A percentile compares a stretch with the other conserved stretches of the same genome.
Evolutionary conservation across 2,329 filamentous ascomycete species (phyloP).

Genomic region (Diaporthe citri): DNA sequence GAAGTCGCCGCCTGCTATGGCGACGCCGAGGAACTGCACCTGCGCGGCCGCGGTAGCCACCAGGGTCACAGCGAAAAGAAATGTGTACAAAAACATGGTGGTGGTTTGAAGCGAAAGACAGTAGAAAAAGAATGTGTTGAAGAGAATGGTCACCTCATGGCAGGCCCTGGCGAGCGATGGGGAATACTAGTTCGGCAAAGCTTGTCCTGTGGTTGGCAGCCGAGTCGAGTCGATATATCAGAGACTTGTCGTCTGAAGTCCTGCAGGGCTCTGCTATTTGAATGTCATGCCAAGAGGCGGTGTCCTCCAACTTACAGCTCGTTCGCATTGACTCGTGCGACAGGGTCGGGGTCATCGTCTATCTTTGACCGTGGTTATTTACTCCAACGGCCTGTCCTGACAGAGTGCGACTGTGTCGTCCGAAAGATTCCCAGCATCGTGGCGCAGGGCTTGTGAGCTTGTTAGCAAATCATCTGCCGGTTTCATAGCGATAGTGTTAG

Average conservation of each 20-base stretch:
- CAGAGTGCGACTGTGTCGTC: slow-evolving; percentile 2
- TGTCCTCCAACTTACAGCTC: neutral
- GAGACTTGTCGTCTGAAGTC: slow-evolving; percentile 22
- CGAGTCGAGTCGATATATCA: slow-evolving; percentile 7
- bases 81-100: neutral
- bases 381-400: slow-evolving; percentile 13
- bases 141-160: slow-evolving; percentile 11
- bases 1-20: slow-evolving; percentile 63
- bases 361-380: slow-evolving; percentile 20
- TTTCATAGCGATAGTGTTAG: neutral
- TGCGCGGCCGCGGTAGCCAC: slow-evolving; percentile 27
- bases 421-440: slow-evolving; percentile 25
- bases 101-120: slow-evolving; percentile 7
- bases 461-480: neutral
- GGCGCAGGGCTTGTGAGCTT: slow-evolving; percentile 10
- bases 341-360: slow-evolving; percentile 7
- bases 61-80: neutral
- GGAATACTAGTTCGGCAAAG: neutral
- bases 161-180: slow-evolving; percentile 1
- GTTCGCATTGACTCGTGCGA: slow-evolving; percentile 17
- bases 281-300: neutral
- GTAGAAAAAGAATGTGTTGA: neutral
- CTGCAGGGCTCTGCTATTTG: slow-evolving; percentile 12
- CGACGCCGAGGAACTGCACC: slow-evolving; percentile 48
- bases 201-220: neutral